Evolutionary conservation across 139 green algal genomes (phyloP).

Genomic region (Chlamydomonas sphaeroides): DNA sequence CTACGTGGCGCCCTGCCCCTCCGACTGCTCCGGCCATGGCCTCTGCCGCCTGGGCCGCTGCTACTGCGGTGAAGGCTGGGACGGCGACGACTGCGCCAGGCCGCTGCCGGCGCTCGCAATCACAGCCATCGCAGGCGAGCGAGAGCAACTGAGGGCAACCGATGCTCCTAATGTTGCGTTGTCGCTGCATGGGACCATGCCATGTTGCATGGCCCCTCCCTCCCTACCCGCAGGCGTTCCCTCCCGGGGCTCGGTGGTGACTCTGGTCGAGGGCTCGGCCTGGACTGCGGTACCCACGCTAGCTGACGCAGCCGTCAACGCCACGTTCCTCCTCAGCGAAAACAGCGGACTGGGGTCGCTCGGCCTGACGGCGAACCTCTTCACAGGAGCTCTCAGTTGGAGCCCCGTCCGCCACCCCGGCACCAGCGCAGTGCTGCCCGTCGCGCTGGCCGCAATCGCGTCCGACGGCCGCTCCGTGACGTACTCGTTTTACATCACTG

Average conservation of each 20-base stretch:
- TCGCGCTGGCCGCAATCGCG: neutral
- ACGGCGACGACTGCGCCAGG: neutral
- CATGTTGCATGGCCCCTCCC: no score
- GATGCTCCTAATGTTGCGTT: no score
- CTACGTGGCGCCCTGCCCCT: neutral
- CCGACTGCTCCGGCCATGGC: neutral
- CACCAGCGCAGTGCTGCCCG: neutral
- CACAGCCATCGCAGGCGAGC: neutral
- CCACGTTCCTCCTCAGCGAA: no score
- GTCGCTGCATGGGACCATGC: no score
- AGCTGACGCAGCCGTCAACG: neutral
- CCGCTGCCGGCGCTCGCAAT: neutral
- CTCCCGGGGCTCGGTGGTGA: neutral
- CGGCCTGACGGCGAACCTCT: no score
- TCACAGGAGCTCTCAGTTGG: neutral
- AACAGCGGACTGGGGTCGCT: no score
- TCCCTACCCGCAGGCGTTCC: no score
- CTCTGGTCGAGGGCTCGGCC: neutral
- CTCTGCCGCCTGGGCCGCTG: neutral
- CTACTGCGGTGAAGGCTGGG: conserved; percentile 2
- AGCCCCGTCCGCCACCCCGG: neutral
- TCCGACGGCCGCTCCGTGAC: neutral
- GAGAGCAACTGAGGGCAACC: no score
- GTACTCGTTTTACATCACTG: conserved; percentile 7
- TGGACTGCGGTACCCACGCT: neutral